Evolutionary conservation across 1,284 basidiomycete species (phyloP).

Genomic region (Porodaedalea pini): DNA sequence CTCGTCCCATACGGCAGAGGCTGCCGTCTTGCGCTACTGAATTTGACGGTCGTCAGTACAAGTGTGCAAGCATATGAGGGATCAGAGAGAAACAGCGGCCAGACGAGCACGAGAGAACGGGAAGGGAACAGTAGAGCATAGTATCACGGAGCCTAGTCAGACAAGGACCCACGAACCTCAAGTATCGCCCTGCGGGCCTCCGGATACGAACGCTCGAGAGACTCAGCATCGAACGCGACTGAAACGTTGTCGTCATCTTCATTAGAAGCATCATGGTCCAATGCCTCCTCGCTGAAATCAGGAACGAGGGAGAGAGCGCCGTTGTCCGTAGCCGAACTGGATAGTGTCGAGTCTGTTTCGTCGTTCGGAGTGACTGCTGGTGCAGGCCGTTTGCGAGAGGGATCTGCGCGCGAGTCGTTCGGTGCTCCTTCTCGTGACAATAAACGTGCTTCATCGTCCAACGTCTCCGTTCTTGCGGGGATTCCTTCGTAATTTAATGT

Average conservation of each 20-base stretch:
- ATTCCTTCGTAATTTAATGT: not conserved
- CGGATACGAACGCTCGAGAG: conserved; percentile 5
- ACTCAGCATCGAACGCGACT: not conserved
- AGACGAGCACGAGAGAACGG: not conserved
- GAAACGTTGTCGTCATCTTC: not conserved
- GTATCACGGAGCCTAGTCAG: too few species aligned
- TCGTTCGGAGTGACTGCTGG: not conserved
- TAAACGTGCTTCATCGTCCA: not conserved
- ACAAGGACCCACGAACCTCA: conserved; percentile 17
- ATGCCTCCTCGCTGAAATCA: not conserved
- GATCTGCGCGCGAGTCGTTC: not conserved
- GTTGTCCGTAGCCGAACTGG: not conserved
- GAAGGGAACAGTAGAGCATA: not conserved
- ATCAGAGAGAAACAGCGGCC: not conserved
- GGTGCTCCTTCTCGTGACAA: not conserved
- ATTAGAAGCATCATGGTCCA: not conserved
- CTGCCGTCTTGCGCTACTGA: conserved; percentile 33
- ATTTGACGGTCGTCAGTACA: too few species aligned
- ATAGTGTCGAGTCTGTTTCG: not conserved
- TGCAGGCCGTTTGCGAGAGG: not conserved
- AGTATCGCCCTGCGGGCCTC: conserved; percentile 4
- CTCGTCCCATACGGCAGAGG: conserved; percentile 28
- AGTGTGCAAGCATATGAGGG: too few species aligned
- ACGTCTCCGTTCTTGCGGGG: not conserved
- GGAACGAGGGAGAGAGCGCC: not conserved